phyloP scores from a whole-genome alignment of 192 early-diverging fungal species.

The Mortierella claussenii region DNA sequence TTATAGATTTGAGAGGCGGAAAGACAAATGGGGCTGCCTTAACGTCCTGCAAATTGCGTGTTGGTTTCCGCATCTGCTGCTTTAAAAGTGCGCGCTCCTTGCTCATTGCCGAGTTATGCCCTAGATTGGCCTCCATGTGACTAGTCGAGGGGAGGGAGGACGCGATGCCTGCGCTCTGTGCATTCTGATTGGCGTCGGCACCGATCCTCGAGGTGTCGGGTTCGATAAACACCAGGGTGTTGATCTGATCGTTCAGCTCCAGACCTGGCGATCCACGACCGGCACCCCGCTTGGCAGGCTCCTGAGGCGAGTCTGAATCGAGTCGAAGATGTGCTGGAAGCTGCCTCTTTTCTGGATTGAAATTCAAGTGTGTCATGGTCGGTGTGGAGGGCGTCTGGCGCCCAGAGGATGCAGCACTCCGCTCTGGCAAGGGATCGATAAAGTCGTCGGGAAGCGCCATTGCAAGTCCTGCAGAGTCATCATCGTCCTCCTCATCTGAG shows the following conservation, averaged over 20 bases:
- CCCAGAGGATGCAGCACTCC: conserved; percentile 17
- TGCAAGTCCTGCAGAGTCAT: conserved; percentile 34
- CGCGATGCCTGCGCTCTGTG: conserved; percentile 5
- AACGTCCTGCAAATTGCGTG: conserved; percentile 40
- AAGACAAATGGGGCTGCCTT: conserved; percentile 49
- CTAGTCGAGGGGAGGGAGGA: conserved; percentile 42
- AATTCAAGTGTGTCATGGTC: conserved; percentile 25
- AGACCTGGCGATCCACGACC: conserved; percentile 28
- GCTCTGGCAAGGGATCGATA: conserved; percentile 33
- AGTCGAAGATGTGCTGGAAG: conserved; percentile 23
- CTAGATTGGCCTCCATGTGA: conserved; percentile 19
- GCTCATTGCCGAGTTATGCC: not conserved
- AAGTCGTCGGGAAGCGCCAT: conserved; percentile 47
- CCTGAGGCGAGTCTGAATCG: conserved; percentile 23
- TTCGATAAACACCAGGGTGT: conserved; percentile 49
- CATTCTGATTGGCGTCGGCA: conserved; percentile 11
- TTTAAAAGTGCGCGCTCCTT: conserved; percentile 18
- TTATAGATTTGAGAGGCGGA: conserved; percentile 32
- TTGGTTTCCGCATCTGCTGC: conserved; percentile 34
- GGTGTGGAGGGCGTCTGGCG: conserved; percentile 26
- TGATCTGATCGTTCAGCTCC: conserved; percentile 28
- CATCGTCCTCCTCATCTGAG: conserved; percentile 16
- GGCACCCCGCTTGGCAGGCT: conserved; percentile 5
- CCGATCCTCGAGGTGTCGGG: conserved; percentile 15
- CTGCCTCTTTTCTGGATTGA: conserved; percentile 36